Percentiles rank a stretch among this genome's conserved stretches.
Conservation (phyloP, 257 asterid species). For the Fraxinus anomala region DNA sequence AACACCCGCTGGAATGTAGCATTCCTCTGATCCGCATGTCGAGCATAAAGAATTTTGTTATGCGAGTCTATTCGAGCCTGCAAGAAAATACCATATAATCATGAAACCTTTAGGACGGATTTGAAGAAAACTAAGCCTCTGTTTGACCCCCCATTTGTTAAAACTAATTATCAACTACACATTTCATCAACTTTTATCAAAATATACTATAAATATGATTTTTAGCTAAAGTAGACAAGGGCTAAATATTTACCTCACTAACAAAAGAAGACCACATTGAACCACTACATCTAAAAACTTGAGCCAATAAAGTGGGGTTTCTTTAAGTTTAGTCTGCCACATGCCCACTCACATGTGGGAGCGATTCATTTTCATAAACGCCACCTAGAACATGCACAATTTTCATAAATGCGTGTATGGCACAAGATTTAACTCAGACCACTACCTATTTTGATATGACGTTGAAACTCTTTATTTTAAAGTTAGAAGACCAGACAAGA, state of each 20-base stretch:
- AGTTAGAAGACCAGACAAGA: neutral
- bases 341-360: neutral
- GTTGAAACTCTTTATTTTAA: neutral
- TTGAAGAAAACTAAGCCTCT: too few species aligned
- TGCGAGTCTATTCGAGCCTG: constrained; percentile 99
- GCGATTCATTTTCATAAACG: neutral
- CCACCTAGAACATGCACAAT: neutral
- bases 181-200: too few species aligned
- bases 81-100: constrained; percentile 20
- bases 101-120: neutral
- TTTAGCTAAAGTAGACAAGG: too few species aligned
- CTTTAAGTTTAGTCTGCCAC: neutral
- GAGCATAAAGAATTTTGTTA: constrained; percentile 86
- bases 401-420: neutral
- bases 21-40: constrained; percentile 95
- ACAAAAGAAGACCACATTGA: neutral
- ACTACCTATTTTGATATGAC: neutral
- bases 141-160: too few species aligned
- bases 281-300: neutral
- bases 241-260: neutral
- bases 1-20: constrained; percentile 86
- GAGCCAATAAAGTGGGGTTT: neutral
- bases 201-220: too few species aligned
- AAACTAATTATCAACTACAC: too few species aligned
- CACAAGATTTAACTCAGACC: neutral